Conservation (phyloP, 495 filamentous ascomycete species). For the Pseudoneurospora amorphoporcata region DNA sequence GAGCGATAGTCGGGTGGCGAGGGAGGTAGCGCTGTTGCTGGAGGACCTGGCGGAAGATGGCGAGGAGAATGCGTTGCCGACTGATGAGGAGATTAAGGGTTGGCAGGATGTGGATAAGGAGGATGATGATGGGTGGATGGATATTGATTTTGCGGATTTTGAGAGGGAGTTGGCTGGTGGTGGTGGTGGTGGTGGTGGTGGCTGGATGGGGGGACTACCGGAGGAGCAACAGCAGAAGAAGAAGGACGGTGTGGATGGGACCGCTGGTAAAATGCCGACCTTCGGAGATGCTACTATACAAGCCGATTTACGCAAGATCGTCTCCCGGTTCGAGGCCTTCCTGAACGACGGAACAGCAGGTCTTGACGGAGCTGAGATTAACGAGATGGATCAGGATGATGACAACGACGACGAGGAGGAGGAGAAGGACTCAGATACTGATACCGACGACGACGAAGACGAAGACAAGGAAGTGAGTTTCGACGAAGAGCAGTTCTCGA, state of each 20-base stretch:
- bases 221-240: background rate
- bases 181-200: constrained; percentile 5
- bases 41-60: constrained; percentile 52
- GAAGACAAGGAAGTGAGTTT: constrained; percentile 73
- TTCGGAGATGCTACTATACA: constrained; percentile 78
- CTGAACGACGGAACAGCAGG: constrained; percentile 78
- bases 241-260: background rate
- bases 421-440: constrained; percentile 30
- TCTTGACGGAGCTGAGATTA: constrained; percentile 65
- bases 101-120: constrained; percentile 54
- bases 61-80: constrained; percentile 51
- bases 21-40: constrained; percentile 64
- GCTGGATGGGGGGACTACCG: constrained; percentile 8
- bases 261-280: background rate
- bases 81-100: constrained; percentile 55
- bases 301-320: constrained; percentile 78
- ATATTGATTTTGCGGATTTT: constrained; percentile 83
- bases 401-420: constrained; percentile 31
- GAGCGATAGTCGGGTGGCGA: constrained; percentile 51
- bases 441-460: constrained; percentile 30
- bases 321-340: constrained; percentile 85
- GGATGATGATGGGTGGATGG: constrained; percentile 86
- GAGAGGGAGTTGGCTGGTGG: constrained; percentile 56
- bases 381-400: constrained; percentile 59
- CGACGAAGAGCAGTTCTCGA: constrained; percentile 73